Conservation (phyloP, 176 grass and related monocot genomes). For the Miscanthus lutarioriparius region DNA sequence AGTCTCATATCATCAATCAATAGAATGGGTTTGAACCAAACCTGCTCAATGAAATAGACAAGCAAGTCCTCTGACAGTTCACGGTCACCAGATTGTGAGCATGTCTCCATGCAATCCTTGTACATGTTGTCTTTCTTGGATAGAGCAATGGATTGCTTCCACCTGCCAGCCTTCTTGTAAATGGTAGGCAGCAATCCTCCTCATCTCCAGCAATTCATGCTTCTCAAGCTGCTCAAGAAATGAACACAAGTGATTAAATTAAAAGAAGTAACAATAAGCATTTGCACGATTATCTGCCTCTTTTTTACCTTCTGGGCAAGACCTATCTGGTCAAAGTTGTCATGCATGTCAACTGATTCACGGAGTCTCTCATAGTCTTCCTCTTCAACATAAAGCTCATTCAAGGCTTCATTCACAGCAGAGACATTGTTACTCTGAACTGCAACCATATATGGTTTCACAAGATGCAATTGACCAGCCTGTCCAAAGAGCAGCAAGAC, state of each 20-base stretch:
- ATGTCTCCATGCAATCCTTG: constrained; percentile 99
- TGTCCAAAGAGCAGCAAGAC: constrained; percentile 38
- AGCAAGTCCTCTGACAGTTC: constrained; percentile 92
- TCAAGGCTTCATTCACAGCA: constrained; percentile 97
- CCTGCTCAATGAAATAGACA: constrained; percentile 96
- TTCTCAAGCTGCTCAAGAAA: constrained; percentile 80
- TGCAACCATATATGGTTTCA: constrained; percentile 98
- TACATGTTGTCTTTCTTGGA: constrained; percentile 99
- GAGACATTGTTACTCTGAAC: constrained; percentile 97
- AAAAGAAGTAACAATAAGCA: constrained; percentile 8
- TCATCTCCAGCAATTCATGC: constrained; percentile 98
- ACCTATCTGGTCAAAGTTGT: constrained; percentile 99
- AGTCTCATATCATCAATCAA: not conserved
- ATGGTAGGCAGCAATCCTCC: constrained; percentile 97
- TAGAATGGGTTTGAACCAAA: constrained; percentile 18
- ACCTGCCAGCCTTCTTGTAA: constrained; percentile 99
- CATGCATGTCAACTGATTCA: constrained; percentile 97
- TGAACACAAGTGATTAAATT: constrained; percentile 20
- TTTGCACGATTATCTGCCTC: not conserved
- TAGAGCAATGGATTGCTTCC: constrained; percentile 94
- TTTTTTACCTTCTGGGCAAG: constrained; percentile 89
- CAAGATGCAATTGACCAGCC: constrained; percentile 91
- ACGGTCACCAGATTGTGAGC: constrained; percentile 89
- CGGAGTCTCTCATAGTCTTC: constrained; percentile 93
- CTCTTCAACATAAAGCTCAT: constrained; percentile 96